Percentiles rank a stretch among this genome's conserved stretches.
phyloP scores from a whole-genome alignment of 805 yeast species.

The Sugiyamaella qingdaonensis region DNA sequence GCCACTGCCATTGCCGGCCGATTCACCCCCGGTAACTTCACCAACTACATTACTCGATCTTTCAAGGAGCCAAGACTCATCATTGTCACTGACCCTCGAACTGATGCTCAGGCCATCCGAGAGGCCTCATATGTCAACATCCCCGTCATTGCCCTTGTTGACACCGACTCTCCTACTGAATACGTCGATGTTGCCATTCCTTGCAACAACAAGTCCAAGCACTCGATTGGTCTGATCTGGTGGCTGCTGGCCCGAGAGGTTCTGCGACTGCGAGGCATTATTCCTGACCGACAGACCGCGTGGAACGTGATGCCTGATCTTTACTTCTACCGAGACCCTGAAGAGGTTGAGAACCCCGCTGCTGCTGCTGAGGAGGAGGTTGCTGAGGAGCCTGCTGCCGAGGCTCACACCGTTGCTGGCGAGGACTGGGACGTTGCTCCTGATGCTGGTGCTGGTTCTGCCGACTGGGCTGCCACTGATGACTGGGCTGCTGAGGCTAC shows the following conservation, averaged over 20 bases:
- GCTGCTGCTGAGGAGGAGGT: conserved; percentile 59
- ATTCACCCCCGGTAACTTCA: conserved; percentile 99
- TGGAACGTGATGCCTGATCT: conserved; percentile 99
- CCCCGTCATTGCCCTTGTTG: conserved; percentile 98
- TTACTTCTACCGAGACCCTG: conserved; percentile 99
- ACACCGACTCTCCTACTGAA: conserved; percentile 98
- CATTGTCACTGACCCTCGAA: conserved; percentile 99
- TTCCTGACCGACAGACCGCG: conserved; percentile 92
- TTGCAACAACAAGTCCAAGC: conserved; percentile 99
- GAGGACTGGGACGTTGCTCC: conserved; percentile 44
- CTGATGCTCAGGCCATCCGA: conserved; percentile 99
- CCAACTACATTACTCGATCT: conserved; percentile 99
- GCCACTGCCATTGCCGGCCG: conserved; percentile 99
- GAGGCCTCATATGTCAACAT: conserved; percentile 99
- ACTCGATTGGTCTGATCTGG: conserved; percentile 99
- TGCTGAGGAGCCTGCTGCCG: conserved; percentile 61
- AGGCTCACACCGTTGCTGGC: conserved; percentile 44
- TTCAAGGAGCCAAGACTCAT: conserved; percentile 99
- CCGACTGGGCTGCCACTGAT: conserved; percentile 52
- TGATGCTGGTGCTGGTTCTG: conserved; percentile 49
- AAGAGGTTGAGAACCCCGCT: conserved; percentile 85
- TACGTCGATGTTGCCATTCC: conserved; percentile 99
- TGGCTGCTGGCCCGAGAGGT: conserved; percentile 99
- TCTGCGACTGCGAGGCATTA: conserved; percentile 95
- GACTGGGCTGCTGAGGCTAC: conserved; percentile 42